These are phyloP conservation scores for Phytophthora sansomeana DNA, from an alignment of 352 stramenopile species.

Conservation along the genomic window DNA sequence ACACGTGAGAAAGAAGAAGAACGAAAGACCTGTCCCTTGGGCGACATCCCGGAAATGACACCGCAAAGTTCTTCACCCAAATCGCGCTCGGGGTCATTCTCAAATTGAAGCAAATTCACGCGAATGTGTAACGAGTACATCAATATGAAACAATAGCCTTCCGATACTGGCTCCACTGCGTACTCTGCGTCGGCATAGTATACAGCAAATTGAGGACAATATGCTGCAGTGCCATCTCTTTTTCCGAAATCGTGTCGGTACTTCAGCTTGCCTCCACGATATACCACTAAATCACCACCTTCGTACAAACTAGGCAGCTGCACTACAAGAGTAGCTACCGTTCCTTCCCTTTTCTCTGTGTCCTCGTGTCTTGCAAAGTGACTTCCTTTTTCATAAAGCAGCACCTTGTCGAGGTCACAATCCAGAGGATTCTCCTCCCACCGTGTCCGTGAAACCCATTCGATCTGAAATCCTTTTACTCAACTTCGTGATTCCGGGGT, in stretches of 20 bases:
- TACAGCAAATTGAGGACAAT: slow-evolving; percentile 17
- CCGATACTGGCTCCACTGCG: slow-evolving; percentile 27
- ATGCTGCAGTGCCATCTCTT: slow-evolving; percentile 7
- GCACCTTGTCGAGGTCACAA: slow-evolving; percentile 47
- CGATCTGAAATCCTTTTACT: slow-evolving; percentile 5
- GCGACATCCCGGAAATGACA: slow-evolving; percentile 39
- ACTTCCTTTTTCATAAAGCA: slow-evolving; percentile 49
- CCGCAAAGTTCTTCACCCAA: not conserved
- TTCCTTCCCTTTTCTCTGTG: slow-evolving; percentile 56
- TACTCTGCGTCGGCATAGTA: slow-evolving; percentile 33
- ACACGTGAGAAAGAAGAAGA: slow-evolving; percentile 23
- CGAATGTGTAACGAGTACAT: slow-evolving; percentile 24
- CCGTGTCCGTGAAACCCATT: slow-evolving; percentile 13
- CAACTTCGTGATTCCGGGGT: not conserved
- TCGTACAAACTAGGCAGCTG: slow-evolving; percentile 31
- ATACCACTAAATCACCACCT: slow-evolving; percentile 1
- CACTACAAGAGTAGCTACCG: slow-evolving; percentile 56
- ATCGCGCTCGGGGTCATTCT: no score
- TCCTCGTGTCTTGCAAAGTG: slow-evolving; percentile 54
- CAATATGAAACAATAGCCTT: slow-evolving; percentile 18
- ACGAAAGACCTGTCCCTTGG: slow-evolving; percentile 40
- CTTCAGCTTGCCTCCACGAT: not conserved
- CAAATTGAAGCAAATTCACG: not conserved
- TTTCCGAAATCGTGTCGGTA: slow-evolving; percentile 27
- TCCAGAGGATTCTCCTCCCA: not conserved